Base-by-base conservation (phyloP, 129 eudicot genomes). In the Sambucus nigra region DNA sequence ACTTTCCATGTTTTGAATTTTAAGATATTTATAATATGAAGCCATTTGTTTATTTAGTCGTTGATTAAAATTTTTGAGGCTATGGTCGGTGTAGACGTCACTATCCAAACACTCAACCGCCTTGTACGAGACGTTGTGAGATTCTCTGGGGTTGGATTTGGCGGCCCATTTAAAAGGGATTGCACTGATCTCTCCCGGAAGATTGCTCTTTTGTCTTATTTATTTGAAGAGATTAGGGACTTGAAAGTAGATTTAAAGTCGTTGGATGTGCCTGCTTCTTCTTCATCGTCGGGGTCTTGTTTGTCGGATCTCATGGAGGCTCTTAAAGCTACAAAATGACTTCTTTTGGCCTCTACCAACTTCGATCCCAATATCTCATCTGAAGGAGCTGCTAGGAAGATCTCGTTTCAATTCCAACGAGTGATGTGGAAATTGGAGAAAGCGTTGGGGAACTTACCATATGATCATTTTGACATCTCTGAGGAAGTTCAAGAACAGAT, bases 401-500 rank as follows among this genome's bases (percentile, higher is more conserved):
- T 82, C 3, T 55, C 61, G 5, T 91, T 79, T 70, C 95, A 86
- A 45, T 91, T 91, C 77, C 99, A 86, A 24, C 68, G 78, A 39
- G 82, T 91, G 58, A 91, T 84, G 0, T 77, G 76, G 91, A 86
- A 82, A 60, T 27, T 87, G 73, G 96, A 76, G 63, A 80, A 83
- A 54, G 79, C 88, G 7, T 54, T 87, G 70, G 69, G 68, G 7
- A 69, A 48, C 67, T 69, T 87, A 60, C 88, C 79, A 5, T 79
- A 79, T 56, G 81, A 73, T 54, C 72, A 67, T 17, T 79, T 76
- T 35, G 83, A 81, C 59, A 80, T 87, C 61, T 87, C 96, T 17
- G 96, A 87, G 62, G 96, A 87, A 73, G 89, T 87, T n/a, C 81
- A 83, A 61, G 96, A 87, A 69, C 94, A 87, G 96, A 83, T 83